Percentiles rank a stretch among this genome's conserved stretches.
These are phyloP conservation scores for Rheum nobile DNA, from an alignment of 148 eudicot genomes.

Conservation along the genomic window DNA sequence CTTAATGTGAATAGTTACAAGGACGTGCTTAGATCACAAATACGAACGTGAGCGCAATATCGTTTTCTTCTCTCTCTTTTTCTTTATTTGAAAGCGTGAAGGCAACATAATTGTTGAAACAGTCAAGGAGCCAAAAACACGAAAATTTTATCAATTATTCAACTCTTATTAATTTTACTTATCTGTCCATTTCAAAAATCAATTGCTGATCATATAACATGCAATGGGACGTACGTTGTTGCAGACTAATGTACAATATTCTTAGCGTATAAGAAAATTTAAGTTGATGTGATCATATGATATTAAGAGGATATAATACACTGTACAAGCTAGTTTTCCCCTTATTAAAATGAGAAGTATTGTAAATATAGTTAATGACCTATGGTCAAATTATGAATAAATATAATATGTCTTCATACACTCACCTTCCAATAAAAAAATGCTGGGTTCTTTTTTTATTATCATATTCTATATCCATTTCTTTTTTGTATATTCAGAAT, in stretches of 20 bases:
- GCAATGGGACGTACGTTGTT: background rate
- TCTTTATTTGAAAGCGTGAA: background rate
- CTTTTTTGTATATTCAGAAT: background rate
- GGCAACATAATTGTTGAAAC: constrained; percentile 5
- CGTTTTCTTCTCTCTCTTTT: background rate
- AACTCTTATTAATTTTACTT: background rate
- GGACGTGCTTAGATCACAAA: background rate
- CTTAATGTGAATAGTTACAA: background rate
- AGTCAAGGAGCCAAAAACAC: background rate
- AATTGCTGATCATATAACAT: background rate
- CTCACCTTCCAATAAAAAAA: too few species aligned
- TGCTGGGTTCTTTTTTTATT: too few species aligned
- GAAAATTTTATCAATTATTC: background rate
- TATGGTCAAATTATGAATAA: too few species aligned
- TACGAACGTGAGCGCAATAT: background rate
- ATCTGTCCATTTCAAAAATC: background rate
- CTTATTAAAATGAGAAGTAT: background rate
- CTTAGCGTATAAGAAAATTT: background rate
- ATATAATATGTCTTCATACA: too few species aligned
- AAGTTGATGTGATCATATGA: background rate
- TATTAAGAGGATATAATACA: too few species aligned
- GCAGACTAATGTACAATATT: background rate
- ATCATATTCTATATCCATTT: background rate
- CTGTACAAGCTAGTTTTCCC: too few species aligned
- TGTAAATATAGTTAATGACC: too few species aligned